A percentile compares a stretch with the other conserved stretches of the same genome.
Evolutionary conservation across 1,284 basidiomycete species (phyloP).

Genomic region (Pseudozyma thailandica): DNA sequence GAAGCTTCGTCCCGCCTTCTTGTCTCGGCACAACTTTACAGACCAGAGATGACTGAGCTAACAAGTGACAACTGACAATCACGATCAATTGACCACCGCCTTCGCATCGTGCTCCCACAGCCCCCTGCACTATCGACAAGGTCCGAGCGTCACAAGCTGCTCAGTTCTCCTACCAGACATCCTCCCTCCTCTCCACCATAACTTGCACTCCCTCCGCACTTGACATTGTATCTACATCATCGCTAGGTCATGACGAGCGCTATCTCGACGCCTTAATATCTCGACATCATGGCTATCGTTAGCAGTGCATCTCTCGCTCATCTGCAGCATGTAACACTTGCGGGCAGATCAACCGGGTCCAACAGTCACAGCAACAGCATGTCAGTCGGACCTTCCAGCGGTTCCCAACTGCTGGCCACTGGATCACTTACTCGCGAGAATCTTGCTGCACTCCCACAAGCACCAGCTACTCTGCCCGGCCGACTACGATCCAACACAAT

Average conservation of each 20-base stretch:
- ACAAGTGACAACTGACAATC: no score
- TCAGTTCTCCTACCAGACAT: background rate
- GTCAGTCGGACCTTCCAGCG: conserved; percentile 13
- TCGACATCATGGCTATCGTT: conserved; percentile 32
- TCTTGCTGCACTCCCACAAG: conserved; percentile 24
- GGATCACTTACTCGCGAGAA: conserved; percentile 34
- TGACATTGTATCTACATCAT: background rate
- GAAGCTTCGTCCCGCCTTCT: no score
- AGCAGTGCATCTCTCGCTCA: conserved; percentile 16
- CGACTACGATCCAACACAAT: conserved; percentile 18
- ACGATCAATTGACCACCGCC: background rate
- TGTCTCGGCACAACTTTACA: no score
- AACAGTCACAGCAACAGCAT: conserved; percentile 4
- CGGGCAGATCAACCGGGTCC: conserved; percentile 1
- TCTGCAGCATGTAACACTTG: conserved; percentile 17
- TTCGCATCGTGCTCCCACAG: conserved; percentile 1
- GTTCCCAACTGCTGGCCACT: conserved; percentile 1
- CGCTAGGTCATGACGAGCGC: conserved; percentile 12
- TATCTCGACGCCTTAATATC: conserved; percentile 4
- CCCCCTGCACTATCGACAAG: background rate
- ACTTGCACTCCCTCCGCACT: background rate
- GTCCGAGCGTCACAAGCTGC: background rate
- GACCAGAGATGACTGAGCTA: background rate
- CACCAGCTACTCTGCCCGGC: conserved; percentile 16
- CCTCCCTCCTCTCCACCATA: background rate